Conservation (phyloP, 495 filamentous ascomycete genomes). For the Aspergillus sparsus region DNA sequence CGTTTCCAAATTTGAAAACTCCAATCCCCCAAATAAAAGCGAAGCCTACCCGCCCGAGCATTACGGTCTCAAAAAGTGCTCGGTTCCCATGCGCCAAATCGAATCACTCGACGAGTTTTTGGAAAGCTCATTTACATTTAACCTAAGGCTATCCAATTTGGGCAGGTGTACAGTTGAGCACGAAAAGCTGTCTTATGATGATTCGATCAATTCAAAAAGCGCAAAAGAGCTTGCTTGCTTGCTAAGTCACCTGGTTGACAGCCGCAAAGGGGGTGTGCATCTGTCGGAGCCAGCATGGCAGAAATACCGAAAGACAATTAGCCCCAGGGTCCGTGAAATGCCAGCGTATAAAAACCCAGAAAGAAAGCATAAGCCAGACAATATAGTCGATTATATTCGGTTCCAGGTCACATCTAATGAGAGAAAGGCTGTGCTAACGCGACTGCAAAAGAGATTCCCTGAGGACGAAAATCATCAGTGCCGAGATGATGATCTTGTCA, state of each 20-base stretch:
- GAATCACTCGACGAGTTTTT: constrained; percentile 49
- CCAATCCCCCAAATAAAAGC: constrained; percentile 50
- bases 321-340: constrained; percentile 31
- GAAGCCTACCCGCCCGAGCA: constrained; percentile 44
- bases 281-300: constrained; percentile 62
- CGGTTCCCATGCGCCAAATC: constrained; percentile 39
- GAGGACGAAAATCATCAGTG: constrained; percentile 20
- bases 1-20: constrained; percentile 74
- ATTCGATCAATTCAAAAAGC: constrained; percentile 53
- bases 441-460: constrained; percentile 46
- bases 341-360: constrained; percentile 46
- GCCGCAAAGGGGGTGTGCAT: constrained; percentile 70
- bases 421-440: constrained; percentile 49
- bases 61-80: constrained; percentile 62
- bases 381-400: constrained; percentile 73
- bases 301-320: constrained; percentile 45
- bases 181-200: constrained; percentile 67
- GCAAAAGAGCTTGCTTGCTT: constrained; percentile 67
- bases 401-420: constrained; percentile 60
- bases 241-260: constrained; percentile 78
- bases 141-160: constrained; percentile 63
- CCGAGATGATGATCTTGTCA: constrained; percentile 54
- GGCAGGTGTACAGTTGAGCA: constrained; percentile 77
- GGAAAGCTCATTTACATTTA: constrained; percentile 60
- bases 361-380: constrained; percentile 38